Evolutionary conservation across 1,284 basidiomycete genomes (phyloP).

Genomic region (Tilletia walkeri): DNA sequence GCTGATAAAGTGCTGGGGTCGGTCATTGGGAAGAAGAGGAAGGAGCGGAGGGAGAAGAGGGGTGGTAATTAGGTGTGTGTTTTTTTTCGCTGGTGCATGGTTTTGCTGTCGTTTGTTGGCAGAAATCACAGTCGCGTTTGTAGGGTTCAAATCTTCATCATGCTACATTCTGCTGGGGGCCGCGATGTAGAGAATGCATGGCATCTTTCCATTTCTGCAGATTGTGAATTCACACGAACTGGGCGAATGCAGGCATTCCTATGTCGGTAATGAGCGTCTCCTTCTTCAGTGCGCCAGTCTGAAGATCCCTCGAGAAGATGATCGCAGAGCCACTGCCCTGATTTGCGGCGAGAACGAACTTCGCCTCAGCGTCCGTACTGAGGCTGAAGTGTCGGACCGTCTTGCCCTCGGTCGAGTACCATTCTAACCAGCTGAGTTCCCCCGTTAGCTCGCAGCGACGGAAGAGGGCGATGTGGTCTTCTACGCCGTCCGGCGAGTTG

Average conservation of each 20-base stretch:
- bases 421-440: slow-evolving; percentile 28
- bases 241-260: neutral
- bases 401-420: slow-evolving; percentile 34
- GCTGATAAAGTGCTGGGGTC: slow-evolving; percentile 32
- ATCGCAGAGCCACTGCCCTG: slow-evolving; percentile 37
- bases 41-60: slow-evolving; percentile 30
- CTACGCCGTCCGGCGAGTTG: neutral
- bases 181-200: too few species aligned
- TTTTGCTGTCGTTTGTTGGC: too few species aligned
- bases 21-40: slow-evolving; percentile 51
- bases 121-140: too few species aligned
- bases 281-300: neutral
- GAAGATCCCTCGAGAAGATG: slow-evolving; percentile 29
- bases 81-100: too few species aligned
- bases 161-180: too few species aligned
- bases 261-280: slow-evolving; percentile 26
- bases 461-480: slow-evolving; percentile 42
- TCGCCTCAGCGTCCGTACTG: slow-evolving; percentile 23
- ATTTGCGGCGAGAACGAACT: slow-evolving; percentile 35
- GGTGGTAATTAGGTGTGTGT: too few species aligned
- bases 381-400: slow-evolving; percentile 40
- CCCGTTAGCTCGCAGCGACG: slow-evolving; percentile 24
- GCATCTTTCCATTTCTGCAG: too few species aligned
- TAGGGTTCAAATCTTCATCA: too few species aligned
- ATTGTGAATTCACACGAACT: neutral